Base-by-base conservation (phyloP, 305 asterid genomes). In the Fraxinus sp. region DNA sequence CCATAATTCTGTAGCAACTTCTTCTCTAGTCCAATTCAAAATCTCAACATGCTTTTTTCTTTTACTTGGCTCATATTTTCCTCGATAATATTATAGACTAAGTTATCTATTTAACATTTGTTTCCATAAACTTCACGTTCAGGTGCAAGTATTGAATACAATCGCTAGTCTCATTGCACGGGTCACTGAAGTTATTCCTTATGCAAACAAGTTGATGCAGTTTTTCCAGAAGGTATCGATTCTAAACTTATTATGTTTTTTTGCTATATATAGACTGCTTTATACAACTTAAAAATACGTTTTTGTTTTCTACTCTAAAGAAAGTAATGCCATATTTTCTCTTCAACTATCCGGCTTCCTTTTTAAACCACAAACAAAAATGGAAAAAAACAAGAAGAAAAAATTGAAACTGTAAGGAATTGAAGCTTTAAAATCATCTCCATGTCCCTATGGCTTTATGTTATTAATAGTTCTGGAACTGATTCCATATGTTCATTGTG, bases 61-160 rank as follows among this genome's bases (percentile, higher is more conserved):
- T 33, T 70, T 37, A 59, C 2, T 41, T 32, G 4, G 22, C 70
- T 85, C 49, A 70, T 55, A 73, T 76, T 13, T 41, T 46, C 78
- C 75, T 52, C n/a, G 4, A 7, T 52, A 35, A 10, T 55, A n/a
- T 76, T 36, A 20, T 32, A 35, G 78, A 78, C 76, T 30, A 39
- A 46, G 66, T 82, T 82, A 66, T 75, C 10, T 81, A 64, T 55
- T 72, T 14, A 18, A 36, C 32, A 75, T 86, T 77, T 74, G 20
- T 78, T 83, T 79, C 46, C 28, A 73, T 73, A 18, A 75, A 72
- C 71, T 79, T 73, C 62, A 81, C 76, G 1, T 85, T 79, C 93
- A 96, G 99, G 99, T 96, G 90, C 98, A 94, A 91, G 96, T 93
- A 81, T 86, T 96, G 66, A 96, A 96, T 87, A 92, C 98, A 0